Percentiles rank a stretch among this genome's conserved stretches.
Conservation (phyloP, 2,329 filamentous ascomycete species). For the Huntiella bhutanensis region DNA sequence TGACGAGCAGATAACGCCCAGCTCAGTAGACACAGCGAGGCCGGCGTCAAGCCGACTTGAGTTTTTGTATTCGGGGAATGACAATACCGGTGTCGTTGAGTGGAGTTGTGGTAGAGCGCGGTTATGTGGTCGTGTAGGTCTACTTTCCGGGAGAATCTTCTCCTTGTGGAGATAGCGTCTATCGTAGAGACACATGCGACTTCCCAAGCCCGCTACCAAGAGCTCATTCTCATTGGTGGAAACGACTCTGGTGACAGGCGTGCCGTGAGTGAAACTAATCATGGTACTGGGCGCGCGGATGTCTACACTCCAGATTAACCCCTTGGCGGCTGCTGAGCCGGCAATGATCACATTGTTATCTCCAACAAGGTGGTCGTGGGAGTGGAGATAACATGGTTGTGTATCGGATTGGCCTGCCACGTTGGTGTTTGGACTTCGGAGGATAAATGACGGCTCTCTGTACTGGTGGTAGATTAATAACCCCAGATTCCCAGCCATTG, state of each 20-base stretch:
- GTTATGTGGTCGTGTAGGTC: not conserved
- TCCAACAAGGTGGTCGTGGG: conserved; percentile 9
- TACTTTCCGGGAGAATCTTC: not conserved
- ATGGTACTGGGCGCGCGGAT: conserved; percentile 5
- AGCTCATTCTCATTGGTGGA: conserved; percentile 19
- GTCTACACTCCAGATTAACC: conserved; percentile 9
- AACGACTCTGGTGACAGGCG: conserved; percentile 1
- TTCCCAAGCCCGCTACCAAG: conserved; percentile 31
- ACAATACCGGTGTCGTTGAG: conserved; percentile 15
- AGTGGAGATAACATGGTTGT: conserved; percentile 7
- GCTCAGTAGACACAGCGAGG: conserved; percentile 28
- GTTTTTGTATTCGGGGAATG: conserved; percentile 33
- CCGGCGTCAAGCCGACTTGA: conserved; percentile 28
- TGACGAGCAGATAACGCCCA: conserved; percentile 33
- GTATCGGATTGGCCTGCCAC: not conserved
- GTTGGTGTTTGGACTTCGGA: not conserved
- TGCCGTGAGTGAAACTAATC: conserved; percentile 4
- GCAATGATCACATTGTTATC: conserved; percentile 9
- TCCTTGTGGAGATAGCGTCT: conserved; percentile 22
- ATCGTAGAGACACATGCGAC: conserved; percentile 37
- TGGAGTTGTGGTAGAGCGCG: not conserved
- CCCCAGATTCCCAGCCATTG: conserved; percentile 8
- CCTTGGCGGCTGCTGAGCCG: not conserved
- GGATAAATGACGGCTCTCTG: not conserved
- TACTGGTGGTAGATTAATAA: conserved; percentile 1